These are phyloP conservation scores for Volvox carteri DNA, from an alignment of 163 green algal genomes.

Conservation along the genomic window DNA sequence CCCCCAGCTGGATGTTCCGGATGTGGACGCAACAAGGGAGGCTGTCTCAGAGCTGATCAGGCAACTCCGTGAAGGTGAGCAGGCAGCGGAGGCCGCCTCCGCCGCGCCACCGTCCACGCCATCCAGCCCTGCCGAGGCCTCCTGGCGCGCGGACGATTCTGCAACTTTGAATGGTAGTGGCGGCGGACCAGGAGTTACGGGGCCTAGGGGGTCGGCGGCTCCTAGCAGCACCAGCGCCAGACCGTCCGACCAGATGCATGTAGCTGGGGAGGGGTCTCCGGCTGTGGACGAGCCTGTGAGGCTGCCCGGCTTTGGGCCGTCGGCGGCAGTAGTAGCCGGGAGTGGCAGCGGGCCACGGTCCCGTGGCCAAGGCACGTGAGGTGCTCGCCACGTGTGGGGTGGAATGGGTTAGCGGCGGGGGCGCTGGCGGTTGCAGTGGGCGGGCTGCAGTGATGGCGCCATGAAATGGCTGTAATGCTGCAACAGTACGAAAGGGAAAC, in stretches of 20 bases:
- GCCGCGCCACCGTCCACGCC: not conserved
- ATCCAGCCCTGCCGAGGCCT: not conserved
- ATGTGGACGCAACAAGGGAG: not conserved
- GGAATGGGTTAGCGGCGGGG: too few species aligned
- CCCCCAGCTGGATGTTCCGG: constrained; percentile 24
- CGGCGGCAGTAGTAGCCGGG: not conserved
- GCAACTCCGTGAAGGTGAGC: not conserved
- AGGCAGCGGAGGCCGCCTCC: not conserved
- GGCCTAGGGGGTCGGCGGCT: not conserved
- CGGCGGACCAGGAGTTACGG: too few species aligned
- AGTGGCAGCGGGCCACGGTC: not conserved
- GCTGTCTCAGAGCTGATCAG: not conserved
- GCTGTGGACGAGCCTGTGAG: not conserved
- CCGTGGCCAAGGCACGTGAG: not conserved
- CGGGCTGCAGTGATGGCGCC: too few species aligned
- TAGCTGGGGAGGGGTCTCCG: not conserved
- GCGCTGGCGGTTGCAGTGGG: too few species aligned
- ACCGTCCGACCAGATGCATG: not conserved
- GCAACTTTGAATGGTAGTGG: too few species aligned
- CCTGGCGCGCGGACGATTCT: too few species aligned
- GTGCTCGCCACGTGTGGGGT: too few species aligned
- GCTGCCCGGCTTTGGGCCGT: not conserved
- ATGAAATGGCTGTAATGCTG: too few species aligned
- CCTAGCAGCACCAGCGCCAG: not conserved
- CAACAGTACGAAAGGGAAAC: too few species aligned